Percentiles rank a stretch among this genome's conserved stretches.
Conservation (phyloP, 164 flowering plant genomes). For the Akebia trifoliata region DNA sequence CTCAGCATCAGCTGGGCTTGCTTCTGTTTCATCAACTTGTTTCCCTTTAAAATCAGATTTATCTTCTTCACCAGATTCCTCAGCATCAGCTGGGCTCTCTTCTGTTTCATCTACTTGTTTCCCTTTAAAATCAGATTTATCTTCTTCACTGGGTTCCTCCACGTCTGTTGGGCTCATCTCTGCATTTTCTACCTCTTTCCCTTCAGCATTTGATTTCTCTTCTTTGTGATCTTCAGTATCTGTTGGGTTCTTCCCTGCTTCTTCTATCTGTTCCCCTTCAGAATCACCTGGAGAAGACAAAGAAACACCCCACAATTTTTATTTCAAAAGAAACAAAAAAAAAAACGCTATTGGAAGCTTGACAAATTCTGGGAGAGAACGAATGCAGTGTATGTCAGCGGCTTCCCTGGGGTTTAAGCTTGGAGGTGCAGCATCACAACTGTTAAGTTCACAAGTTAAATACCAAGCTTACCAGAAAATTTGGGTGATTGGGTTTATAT, state of each 20-base stretch:
- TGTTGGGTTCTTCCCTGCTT: slow-evolving; percentile 13
- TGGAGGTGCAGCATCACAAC: too few relatives aligned
- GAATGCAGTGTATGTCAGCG: too few relatives aligned
- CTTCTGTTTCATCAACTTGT: slow-evolving; percentile 15
- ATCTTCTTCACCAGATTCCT: slow-evolving; percentile 24
- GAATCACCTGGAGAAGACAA: slow-evolving; percentile 26
- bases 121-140: slow-evolving; percentile 22
- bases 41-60: slow-evolving; percentile 22
- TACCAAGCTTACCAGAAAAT: too few relatives aligned
- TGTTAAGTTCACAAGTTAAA: too few relatives aligned
- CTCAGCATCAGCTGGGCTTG: slow-evolving; percentile 13
- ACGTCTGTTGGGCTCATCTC: slow-evolving; percentile 15
- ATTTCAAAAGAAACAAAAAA: background rate
- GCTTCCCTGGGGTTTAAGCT: too few relatives aligned
- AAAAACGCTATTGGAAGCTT: background rate
- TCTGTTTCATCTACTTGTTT: slow-evolving; percentile 18
- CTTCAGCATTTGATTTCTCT: slow-evolving; percentile 23
- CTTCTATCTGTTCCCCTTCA: slow-evolving; percentile 24
- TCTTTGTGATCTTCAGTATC: slow-evolving; percentile 26
- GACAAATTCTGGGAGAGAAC: background rate
- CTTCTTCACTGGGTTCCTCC: slow-evolving; percentile 22
- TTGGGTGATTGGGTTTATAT: too few relatives aligned
- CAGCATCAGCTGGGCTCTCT: slow-evolving; percentile 15
- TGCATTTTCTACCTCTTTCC: slow-evolving; percentile 18
- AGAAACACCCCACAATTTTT: too few relatives aligned